Evolutionary conservation across 2,329 filamentous ascomycete species (phyloP).

Genomic region (Dryadomyces sulphureus): DNA sequence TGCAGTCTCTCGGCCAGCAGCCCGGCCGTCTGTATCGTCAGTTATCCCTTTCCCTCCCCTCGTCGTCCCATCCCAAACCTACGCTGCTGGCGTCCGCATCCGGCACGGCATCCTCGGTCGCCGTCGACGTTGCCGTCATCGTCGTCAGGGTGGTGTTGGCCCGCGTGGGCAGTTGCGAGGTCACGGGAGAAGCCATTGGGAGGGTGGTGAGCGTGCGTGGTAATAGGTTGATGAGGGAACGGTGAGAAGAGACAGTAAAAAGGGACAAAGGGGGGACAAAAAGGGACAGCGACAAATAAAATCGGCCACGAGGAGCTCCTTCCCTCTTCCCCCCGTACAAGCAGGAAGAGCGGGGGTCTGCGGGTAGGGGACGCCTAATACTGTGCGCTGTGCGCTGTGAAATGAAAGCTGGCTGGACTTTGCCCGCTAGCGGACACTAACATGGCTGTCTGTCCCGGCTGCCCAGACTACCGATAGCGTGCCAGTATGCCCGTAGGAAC

Average conservation of each 20-base stretch:
- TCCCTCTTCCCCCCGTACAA: no score
- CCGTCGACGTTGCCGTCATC: slow-evolving; percentile 16
- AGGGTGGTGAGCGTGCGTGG: not conserved
- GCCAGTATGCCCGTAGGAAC: no score
- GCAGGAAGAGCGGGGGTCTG: no score
- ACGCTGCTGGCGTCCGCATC: slow-evolving; percentile 44
- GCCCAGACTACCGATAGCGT: no score
- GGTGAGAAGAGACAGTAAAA: not conserved
- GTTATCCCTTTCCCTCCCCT: not conserved
- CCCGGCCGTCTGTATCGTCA: slow-evolving; percentile 46
- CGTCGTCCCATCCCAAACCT: slow-evolving; percentile 16
- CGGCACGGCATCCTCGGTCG: slow-evolving; percentile 43
- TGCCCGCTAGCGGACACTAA: no score
- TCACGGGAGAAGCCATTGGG: not conserved
- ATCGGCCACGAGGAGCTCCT: no score
- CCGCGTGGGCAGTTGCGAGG: slow-evolving; percentile 10
- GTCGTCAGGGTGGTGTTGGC: slow-evolving; percentile 11
- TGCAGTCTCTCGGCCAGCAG: slow-evolving; percentile 77
- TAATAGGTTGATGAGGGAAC: not conserved
- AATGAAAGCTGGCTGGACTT: no score
- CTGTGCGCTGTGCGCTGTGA: no score
- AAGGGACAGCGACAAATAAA: no score
- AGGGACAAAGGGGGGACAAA: no score
- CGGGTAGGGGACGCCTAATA: no score
- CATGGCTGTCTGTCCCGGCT: no score